These are phyloP conservation scores for Plasmopara viticola DNA, from an alignment of 352 stramenopile genomes.

Conservation along the genomic window DNA sequence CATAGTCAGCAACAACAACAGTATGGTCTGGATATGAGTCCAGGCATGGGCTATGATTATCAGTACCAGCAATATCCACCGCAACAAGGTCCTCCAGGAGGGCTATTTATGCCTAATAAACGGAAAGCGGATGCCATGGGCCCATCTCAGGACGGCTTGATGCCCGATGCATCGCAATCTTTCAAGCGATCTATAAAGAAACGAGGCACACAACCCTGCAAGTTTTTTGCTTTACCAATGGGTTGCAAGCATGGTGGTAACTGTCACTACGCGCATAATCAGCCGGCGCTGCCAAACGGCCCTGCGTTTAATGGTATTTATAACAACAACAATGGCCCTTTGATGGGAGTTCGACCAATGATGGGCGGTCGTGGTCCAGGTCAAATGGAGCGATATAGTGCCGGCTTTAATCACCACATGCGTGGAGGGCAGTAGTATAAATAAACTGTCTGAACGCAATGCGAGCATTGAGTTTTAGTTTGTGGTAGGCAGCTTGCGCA, in stretches of 20 bases:
- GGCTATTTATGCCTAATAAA: constrained; percentile 25
- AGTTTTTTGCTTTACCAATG: constrained; percentile 57
- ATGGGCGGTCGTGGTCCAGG: constrained; percentile 17
- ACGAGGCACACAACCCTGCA: constrained; percentile 44
- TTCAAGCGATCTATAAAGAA: constrained; percentile 31
- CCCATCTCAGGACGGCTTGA: constrained; percentile 23
- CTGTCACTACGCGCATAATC: constrained; percentile 67
- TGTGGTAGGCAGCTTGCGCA: too few species aligned
- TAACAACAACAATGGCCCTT: constrained; percentile 30
- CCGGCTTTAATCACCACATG: constrained; percentile 34
- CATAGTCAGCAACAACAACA: constrained; percentile 32
- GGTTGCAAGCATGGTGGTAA: constrained; percentile 69
- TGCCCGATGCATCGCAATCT: constrained; percentile 43
- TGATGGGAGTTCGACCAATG: constrained; percentile 27
- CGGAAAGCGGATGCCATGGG: constrained; percentile 39
- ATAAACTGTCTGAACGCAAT: background rate
- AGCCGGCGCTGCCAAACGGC: constrained; percentile 26
- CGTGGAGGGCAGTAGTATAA: constrained; percentile 44
- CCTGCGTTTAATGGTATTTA: constrained; percentile 48
- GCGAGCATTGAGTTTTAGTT: too few species aligned
- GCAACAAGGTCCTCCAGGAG: constrained; percentile 22
- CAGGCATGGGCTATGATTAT: constrained; percentile 20
- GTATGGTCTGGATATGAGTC: constrained; percentile 23
- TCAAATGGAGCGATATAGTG: constrained; percentile 43
- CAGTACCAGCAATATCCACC: constrained; percentile 27